phyloP scores from a whole-genome alignment of 31 red algal species.

The Porphyra umbilicalis region DNA sequence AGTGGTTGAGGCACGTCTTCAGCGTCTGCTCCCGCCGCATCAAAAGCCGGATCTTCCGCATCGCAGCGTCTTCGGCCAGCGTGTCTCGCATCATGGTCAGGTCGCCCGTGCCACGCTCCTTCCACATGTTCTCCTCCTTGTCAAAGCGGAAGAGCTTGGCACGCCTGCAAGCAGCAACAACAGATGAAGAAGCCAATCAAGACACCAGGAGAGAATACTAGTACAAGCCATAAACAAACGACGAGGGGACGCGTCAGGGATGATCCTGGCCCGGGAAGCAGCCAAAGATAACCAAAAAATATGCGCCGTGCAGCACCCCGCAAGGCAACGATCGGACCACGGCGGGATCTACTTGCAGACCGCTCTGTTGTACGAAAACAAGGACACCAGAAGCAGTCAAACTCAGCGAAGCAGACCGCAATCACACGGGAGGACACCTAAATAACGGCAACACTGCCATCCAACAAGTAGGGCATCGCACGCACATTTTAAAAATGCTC shows the following conservation, averaged over 20 bases:
- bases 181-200: neutral
- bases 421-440: too few relatives aligned
- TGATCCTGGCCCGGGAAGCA: neutral
- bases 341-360: too few relatives aligned
- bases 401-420: too few relatives aligned
- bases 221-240: neutral
- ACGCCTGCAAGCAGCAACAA: conserved; percentile 8
- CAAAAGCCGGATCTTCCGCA: conserved; percentile 81
- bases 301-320: too few relatives aligned
- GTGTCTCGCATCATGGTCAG: conserved; percentile 81
- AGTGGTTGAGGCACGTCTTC: conserved; percentile 98
- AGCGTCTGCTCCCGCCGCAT: conserved; percentile 99
- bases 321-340: too few relatives aligned
- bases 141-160: conserved; percentile 95
- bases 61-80: conserved; percentile 10
- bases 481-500: conserved; percentile 11
- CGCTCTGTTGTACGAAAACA: too few relatives aligned
- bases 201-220: neutral
- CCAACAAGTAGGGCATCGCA: too few relatives aligned
- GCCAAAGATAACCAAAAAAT: neutral
- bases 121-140: conserved; percentile 84
- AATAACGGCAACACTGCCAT: too few relatives aligned
- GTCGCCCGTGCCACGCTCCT: conserved; percentile 96
- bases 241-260: neutral
- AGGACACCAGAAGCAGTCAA: too few relatives aligned